Evolutionary conservation across 2,329 filamentous ascomycete genomes (phyloP).

Genomic region (Ophiosphaerella narmari): DNA sequence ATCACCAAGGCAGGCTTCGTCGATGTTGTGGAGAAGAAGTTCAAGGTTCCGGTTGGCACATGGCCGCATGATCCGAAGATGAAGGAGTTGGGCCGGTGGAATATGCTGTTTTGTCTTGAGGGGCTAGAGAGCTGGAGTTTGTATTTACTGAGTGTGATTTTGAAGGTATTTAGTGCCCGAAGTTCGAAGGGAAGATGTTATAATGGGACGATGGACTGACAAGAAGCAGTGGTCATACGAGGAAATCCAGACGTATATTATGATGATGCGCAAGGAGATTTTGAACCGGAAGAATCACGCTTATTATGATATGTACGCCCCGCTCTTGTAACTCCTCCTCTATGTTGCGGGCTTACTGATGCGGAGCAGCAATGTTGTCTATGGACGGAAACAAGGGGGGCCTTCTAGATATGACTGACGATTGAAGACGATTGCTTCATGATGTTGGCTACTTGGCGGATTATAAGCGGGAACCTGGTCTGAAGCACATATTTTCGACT

Average conservation of each 20-base stretch:
- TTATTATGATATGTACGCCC: too few relatives aligned
- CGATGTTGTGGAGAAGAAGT: conserved; percentile 54
- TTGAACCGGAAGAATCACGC: too few relatives aligned
- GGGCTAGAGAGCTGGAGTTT: conserved; percentile 35
- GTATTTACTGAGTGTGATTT: conserved; percentile 23
- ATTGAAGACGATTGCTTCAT: background rate
- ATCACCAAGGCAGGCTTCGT: conserved; percentile 60
- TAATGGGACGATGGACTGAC: too few relatives aligned
- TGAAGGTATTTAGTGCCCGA: too few relatives aligned
- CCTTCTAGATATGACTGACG: conserved; percentile 1
- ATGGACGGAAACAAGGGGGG: conserved; percentile 1
- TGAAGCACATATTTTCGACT: too few relatives aligned
- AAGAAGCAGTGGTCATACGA: too few relatives aligned
- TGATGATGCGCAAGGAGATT: too few relatives aligned
- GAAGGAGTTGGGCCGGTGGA: conserved; percentile 55
- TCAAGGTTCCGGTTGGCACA: conserved; percentile 38
- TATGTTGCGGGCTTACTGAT: background rate
- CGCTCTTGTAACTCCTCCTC: background rate
- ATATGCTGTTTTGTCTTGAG: conserved; percentile 32
- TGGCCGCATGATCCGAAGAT: conserved; percentile 47
- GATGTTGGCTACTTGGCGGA: too few relatives aligned
- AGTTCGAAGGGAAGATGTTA: too few relatives aligned
- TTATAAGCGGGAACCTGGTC: too few relatives aligned
- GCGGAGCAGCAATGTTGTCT: conserved; percentile 2
- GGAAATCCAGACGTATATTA: too few relatives aligned